phyloP scores from a whole-genome alignment of 2,329 filamentous ascomycete genomes.

The Lachnellula hyalina region DNA sequence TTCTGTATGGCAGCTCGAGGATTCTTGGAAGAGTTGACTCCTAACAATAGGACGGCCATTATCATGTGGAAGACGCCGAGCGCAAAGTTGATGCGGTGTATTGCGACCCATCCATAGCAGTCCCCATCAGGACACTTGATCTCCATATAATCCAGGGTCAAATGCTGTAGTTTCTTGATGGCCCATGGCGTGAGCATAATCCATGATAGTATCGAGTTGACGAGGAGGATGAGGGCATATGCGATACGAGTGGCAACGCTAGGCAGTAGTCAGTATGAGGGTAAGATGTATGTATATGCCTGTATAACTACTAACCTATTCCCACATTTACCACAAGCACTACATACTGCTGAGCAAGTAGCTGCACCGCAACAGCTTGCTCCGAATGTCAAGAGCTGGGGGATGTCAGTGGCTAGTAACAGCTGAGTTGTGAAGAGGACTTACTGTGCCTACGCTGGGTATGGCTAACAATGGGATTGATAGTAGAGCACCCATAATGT shows the following conservation, averaged over 20 bases:
- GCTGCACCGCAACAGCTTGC: conserved; percentile 95
- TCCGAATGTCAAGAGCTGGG: conserved; percentile 66
- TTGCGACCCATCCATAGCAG: conserved; percentile 93
- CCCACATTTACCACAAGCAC: conserved; percentile 91
- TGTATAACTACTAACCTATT: conserved; percentile 61
- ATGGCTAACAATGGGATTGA: conserved; percentile 86
- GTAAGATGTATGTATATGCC: background rate
- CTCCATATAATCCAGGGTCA: conserved; percentile 92
- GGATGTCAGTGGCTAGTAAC: conserved; percentile 13
- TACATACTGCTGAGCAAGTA: conserved; percentile 93
- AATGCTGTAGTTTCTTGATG: conserved; percentile 86
- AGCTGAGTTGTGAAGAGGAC: conserved; percentile 33
- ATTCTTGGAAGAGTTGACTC: conserved; percentile 81
- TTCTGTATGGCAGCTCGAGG: conserved; percentile 87
- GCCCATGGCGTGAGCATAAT: conserved; percentile 99
- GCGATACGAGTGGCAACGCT: conserved; percentile 96
- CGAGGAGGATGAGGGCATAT: conserved; percentile 86
- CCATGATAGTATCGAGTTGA: conserved; percentile 97
- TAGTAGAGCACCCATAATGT: conserved; percentile 79
- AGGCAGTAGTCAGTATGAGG: conserved; percentile 10
- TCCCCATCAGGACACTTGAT: conserved; percentile 87
- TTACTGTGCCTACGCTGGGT: conserved; percentile 79
- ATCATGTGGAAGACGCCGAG: conserved; percentile 90
- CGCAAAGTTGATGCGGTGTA: conserved; percentile 96
- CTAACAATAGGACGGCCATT: conserved; percentile 77